These are phyloP conservation scores for Ganoderma leucocontextum DNA, from an alignment of 1,284 basidiomycete species.

Conservation along the genomic window DNA sequence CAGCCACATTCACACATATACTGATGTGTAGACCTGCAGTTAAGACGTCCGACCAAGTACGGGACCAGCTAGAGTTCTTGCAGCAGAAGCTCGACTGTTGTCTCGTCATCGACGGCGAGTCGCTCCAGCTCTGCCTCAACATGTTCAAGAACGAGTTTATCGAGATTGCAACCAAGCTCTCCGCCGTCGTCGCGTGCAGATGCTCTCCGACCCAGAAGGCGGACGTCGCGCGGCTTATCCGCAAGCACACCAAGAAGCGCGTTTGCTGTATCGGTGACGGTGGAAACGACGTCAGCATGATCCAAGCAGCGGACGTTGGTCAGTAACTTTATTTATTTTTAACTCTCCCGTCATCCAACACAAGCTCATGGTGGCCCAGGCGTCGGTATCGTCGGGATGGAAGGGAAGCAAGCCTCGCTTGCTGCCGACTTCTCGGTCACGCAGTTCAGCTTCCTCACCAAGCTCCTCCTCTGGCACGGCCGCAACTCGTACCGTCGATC, in stretches of 20 bases:
- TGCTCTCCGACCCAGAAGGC: slow-evolving; percentile 99
- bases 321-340: slow-evolving; percentile 43
- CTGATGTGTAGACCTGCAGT: slow-evolving; percentile 57
- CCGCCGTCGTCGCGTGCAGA: slow-evolving; percentile 96
- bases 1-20: not conserved
- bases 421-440: slow-evolving; percentile 98
- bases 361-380: slow-evolving; percentile 56
- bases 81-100: slow-evolving; percentile 97
- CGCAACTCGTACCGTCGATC: slow-evolving; percentile 98
- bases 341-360: not conserved
- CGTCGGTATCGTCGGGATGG: slow-evolving; percentile 98
- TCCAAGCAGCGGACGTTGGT: slow-evolving; percentile 95
- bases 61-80: slow-evolving; percentile 94
- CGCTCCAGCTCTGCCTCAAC: slow-evolving; percentile 89
- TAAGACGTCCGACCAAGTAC: slow-evolving; percentile 82
- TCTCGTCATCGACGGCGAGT: slow-evolving; percentile 99
- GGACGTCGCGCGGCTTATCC: slow-evolving; percentile 93
- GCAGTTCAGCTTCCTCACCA: slow-evolving; percentile 95
- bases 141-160: slow-evolving; percentile 95
- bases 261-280: slow-evolving; percentile 99
- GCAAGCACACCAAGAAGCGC: slow-evolving; percentile 89
- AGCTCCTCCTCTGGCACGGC: slow-evolving; percentile 96
- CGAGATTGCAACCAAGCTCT: slow-evolving; percentile 93
- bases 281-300: slow-evolving; percentile 97
- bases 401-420: slow-evolving; percentile 97